Evolutionary conservation across 2,329 filamentous ascomycete species (phyloP).

Genomic region (Alternaria metachromatica): DNA sequence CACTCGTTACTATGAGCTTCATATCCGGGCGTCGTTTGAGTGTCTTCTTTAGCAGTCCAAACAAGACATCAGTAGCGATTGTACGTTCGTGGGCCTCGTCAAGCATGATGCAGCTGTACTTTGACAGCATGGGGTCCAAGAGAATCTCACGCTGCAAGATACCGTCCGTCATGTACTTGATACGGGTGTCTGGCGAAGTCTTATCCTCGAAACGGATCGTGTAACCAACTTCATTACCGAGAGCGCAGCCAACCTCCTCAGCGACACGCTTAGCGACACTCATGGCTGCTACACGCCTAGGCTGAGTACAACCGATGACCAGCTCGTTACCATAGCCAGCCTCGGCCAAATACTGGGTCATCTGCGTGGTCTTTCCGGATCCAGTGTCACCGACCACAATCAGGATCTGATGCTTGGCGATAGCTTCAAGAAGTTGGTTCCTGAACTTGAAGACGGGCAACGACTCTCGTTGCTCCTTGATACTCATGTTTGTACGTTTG

Average conservation of each 20-base stretch:
- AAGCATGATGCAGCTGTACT: conserved; percentile 97
- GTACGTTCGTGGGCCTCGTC: conserved; percentile 99
- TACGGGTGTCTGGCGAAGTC: conserved; percentile 83
- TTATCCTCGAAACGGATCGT: conserved; percentile 98
- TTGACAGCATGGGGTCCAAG: conserved; percentile 88
- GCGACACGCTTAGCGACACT: conserved; percentile 98
- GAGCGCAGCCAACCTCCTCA: conserved; percentile 89
- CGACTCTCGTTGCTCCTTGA: conserved; percentile 91
- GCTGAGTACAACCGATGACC: conserved; percentile 95
- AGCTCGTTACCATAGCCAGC: conserved; percentile 86
- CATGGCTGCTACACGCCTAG: conserved; percentile 97
- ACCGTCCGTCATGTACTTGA: conserved; percentile 99
- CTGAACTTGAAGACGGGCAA: conserved; percentile 91
- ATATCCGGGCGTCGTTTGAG: conserved; percentile 81
- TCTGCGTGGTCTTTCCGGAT: conserved; percentile 94
- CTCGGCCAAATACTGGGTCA: conserved; percentile 95
- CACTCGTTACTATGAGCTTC: conserved; percentile 99
- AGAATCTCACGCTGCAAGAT: conserved; percentile 97
- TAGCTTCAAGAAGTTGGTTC: conserved; percentile 83
- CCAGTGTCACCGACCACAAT: conserved; percentile 98
- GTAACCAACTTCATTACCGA: conserved; percentile 96
- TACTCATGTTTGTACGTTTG: conserved; percentile 86
- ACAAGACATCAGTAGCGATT: conserved; percentile 94
- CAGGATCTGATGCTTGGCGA: conserved; percentile 85
- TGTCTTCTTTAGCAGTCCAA: conserved; percentile 94